Base-by-base conservation (phyloP, 768 basidiomycete species). In the Brasilioporus rufonigricans region DNA sequence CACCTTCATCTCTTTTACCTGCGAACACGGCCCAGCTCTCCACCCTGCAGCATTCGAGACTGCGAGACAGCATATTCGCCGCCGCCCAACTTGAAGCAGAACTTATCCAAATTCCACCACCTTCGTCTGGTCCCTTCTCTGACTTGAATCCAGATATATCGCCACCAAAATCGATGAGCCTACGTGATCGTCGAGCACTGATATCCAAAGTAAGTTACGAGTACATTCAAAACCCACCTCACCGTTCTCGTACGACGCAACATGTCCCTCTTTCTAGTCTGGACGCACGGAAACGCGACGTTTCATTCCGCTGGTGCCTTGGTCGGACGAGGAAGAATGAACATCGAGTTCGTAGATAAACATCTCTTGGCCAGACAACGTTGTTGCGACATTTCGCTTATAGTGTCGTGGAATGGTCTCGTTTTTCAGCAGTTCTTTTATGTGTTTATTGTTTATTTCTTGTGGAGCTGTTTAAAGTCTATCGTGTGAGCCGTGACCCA, bases 321-420 rank as follows among this genome's bases (percentile, higher is more conserved):
- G 70, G 47, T 70, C 70, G 47, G 70, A 71, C 47, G 68, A 69
- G 21, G 67, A 71, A 48, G 56, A 59, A 24, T 71, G 53, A 63
- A 29, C 0, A 19, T 51, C 38, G 36, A 21, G 38, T 55, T 44
- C 26, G 49, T 57, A 52, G 48, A 65, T 56, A 61, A 53, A 50
- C 44, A 24, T 50, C 45, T 43, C 29, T 27, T 43, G 57, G 27
- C 61, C 57, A 59, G 62, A n/a, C n/a, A n/a, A n/a, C n/a, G n/a
- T n/a, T 65, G 12, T 32, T 7, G 13, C 55, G 58, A 44, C 50
- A 49, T 39, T 23, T 12, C 35, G 35, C 35, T 13, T 36, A 13
- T 36, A 36, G 14, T 13, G 16, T 16, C 31, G 35, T 36, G 12
- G 14, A 14, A 14, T 14, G 18, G 8, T 2, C 2, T 38, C 18